These are phyloP conservation scores for Populus tremula DNA, from an alignment of 345 rosid species.

Conservation along the genomic window DNA sequence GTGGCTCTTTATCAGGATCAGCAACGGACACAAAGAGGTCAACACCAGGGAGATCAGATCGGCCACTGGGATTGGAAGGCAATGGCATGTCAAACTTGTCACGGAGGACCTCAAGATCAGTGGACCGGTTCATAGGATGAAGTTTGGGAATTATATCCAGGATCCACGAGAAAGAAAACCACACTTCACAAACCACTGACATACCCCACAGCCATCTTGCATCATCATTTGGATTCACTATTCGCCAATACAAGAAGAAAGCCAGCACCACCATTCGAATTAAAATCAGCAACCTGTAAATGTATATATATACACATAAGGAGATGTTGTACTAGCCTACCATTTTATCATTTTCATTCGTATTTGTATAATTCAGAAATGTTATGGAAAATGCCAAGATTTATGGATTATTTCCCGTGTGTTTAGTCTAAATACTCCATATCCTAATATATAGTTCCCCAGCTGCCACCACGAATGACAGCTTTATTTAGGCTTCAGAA, in stretches of 20 bases:
- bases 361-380: not conserved
- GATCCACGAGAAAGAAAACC: slow-evolving; percentile 97
- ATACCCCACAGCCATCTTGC: slow-evolving; percentile 88
- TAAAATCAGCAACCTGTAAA: slow-evolving; percentile 47
- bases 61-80: slow-evolving; percentile 82
- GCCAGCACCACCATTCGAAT: slow-evolving; percentile 57
- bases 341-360: not conserved
- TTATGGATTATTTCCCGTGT: not conserved
- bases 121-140: slow-evolving; percentile 72
- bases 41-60: slow-evolving; percentile 86
- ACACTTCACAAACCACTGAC: slow-evolving; percentile 77
- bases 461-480: not conserved
- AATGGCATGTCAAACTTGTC: slow-evolving; percentile 92
- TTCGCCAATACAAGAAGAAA: slow-evolving; percentile 85
- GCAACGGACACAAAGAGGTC: slow-evolving; percentile 92
- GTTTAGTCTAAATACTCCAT: not conserved
- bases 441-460: not conserved
- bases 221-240: slow-evolving; percentile 65
- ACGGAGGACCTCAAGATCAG: slow-evolving; percentile 70
- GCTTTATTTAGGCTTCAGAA: not conserved
- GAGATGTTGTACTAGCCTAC: not conserved
- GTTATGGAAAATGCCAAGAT: not conserved
- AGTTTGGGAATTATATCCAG: slow-evolving; percentile 89
- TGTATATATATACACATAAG: not conserved
- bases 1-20: slow-evolving; percentile 95